Conservation (phyloP, 2,329 filamentous ascomycete species). For the Biscogniauxia mediterranea region DNA sequence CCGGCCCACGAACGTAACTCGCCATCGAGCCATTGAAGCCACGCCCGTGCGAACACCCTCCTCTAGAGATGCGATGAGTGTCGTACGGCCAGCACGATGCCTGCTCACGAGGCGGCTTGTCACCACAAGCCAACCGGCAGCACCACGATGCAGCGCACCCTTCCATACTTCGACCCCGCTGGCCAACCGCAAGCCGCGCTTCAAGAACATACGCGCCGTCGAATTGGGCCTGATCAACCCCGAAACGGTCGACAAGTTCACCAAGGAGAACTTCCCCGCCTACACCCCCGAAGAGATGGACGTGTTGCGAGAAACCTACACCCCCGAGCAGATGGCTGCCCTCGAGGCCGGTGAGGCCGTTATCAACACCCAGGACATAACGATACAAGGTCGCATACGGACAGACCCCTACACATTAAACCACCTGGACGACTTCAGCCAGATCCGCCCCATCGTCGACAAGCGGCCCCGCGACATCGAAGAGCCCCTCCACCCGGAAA, state of each 20-base stretch:
- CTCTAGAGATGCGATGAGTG: conserved; percentile 48
- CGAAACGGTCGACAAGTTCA: conserved; percentile 43
- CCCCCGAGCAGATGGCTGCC: conserved; percentile 75
- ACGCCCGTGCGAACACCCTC: conserved; percentile 20
- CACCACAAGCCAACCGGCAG: conserved; percentile 30
- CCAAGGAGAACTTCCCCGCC: conserved; percentile 52
- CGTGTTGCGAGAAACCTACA: conserved; percentile 66
- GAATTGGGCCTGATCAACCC: conserved; percentile 50
- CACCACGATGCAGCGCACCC: conserved; percentile 35
- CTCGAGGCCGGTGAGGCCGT: conserved; percentile 78
- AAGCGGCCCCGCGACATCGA: conserved; percentile 51
- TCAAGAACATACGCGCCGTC: conserved; percentile 51
- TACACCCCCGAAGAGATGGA: conserved; percentile 68
- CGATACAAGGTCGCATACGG: conserved; percentile 69
- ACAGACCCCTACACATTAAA: conserved; percentile 69
- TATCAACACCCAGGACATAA: conserved; percentile 71
- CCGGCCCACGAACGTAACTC: background rate
- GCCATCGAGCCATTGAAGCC: conserved; percentile 16
- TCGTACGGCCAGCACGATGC: conserved; percentile 53
- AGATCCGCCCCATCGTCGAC: conserved; percentile 76
- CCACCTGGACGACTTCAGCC: conserved; percentile 81
- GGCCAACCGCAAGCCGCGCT: conserved; percentile 46
- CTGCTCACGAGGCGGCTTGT: conserved; percentile 51
- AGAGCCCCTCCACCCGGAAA: conserved; percentile 52
- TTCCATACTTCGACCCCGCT: conserved; percentile 54